Evolutionary conservation across 371 early-diverging fungal genomes (phyloP), one percentile per base, ranked within the genome.

Genomic region (Haplosporangium sp.): DNA sequence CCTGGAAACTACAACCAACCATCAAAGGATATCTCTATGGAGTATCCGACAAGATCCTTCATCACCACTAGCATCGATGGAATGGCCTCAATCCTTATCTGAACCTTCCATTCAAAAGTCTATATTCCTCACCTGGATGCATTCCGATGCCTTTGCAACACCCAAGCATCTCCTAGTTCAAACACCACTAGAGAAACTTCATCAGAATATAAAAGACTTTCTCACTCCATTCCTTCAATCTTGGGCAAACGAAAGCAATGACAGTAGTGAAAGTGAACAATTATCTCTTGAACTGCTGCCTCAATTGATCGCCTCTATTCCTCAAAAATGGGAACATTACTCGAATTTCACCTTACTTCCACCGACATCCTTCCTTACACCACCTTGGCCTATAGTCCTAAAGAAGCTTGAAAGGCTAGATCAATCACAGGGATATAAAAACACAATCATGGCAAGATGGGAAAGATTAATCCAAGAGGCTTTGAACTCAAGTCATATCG

Each of bases 291-390:
- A 64, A 0, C 10, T 47, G 2, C 65, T 78, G 2, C 71, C 70
- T 40, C 59, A 40, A 10, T 60, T 72, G 69, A 64, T 82, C 39
- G 63, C 69, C 20, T 64, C 75, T 1, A 40, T 84, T 9, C 83
- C 85, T 34, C 69, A 67, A 39, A 84, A 84, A 61, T 84, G 85
- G 85, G 85, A 84, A 19, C 76, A 76, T 57, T 84, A 84, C 52
- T 72, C 72, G 6, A 50, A 73, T 11, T 84, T 83, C 59, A 78
- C 79, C 1, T 69, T 84, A 2, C 66, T 84, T 27, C 85, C 83
- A 2, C 72, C 72, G 0, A 58, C 55, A 27, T 67, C 83, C 15
- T 84, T 84, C 35, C 57, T 70, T 15, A 62, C 55, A 1, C 71
- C 66, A 17, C 72, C 70, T 4, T 83, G 84, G 84, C 73, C 73